A percentile compares a stretch with the other conserved stretches of the same genome.
phyloP scores from a whole-genome alignment of 192 early-diverging fungal species.

The Coemansia sp. region DNA sequence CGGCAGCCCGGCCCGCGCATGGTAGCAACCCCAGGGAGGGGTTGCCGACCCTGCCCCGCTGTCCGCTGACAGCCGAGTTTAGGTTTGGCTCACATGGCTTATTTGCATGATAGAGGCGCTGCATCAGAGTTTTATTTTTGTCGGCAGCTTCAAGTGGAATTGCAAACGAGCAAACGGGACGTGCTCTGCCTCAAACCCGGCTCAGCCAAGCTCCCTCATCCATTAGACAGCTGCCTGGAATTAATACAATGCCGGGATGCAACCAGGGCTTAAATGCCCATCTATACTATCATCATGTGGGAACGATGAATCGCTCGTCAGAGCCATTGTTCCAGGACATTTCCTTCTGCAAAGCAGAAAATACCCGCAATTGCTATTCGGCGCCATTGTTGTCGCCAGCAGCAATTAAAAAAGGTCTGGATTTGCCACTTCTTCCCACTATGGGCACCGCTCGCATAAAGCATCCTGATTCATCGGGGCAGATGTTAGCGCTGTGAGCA shows the following conservation, averaged over 20 bases:
- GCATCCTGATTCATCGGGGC: conserved; percentile 2
- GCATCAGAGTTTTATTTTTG: background rate
- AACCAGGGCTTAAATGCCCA: conserved; percentile 7
- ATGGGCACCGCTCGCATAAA: background rate
- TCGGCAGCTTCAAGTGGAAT: background rate
- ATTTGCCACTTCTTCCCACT: background rate
- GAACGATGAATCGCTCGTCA: conserved; percentile 7
- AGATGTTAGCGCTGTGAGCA: background rate
- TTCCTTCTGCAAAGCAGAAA: background rate
- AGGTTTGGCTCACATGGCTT: conserved; percentile 1
- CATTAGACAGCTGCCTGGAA: too few relatives aligned
- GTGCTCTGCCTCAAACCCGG: too few relatives aligned
- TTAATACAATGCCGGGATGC: conserved; percentile 1
- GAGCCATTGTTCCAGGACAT: conserved; percentile 3
- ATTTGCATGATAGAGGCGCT: conserved; percentile 6
- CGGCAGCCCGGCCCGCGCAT: conserved; percentile 1
- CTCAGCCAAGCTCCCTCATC: too few relatives aligned
- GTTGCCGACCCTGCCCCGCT: conserved; percentile 3
- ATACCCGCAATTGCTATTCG: conserved; percentile 7
- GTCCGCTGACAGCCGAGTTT: background rate
- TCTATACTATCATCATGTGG: conserved; percentile 5
- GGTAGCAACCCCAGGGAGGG: background rate
- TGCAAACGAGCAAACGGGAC: too few relatives aligned
- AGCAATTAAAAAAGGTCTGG: background rate
- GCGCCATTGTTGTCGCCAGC: background rate